phyloP scores from a whole-genome alignment of 805 yeast genomes.

The Wickerhamomyces subpelliculosus region DNA sequence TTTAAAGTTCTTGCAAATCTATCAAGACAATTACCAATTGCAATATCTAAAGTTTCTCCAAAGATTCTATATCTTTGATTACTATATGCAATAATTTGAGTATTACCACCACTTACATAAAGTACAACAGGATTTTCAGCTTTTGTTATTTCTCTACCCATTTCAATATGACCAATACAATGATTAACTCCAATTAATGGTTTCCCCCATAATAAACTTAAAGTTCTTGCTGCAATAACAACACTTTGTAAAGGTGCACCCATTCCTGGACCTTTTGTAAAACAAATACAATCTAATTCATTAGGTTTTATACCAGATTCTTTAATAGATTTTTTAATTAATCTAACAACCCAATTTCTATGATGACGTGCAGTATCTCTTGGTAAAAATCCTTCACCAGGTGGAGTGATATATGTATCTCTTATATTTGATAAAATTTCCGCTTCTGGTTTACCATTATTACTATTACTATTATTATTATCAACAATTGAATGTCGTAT shows the following conservation, averaged over 20 bases:
- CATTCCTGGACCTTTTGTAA: constrained; percentile 99
- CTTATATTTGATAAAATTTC: constrained; percentile 81
- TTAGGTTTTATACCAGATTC: constrained; percentile 46
- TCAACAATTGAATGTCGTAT: constrained; percentile 67
- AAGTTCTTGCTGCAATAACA: constrained; percentile 85
- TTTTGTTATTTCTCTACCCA: constrained; percentile 99
- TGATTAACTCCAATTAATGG: constrained; percentile 95
- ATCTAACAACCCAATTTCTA: constrained; percentile 84
- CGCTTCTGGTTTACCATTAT: too few species aligned
- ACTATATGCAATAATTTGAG: constrained; percentile 96
- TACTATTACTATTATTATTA: constrained; percentile 46
- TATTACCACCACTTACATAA: constrained; percentile 97
- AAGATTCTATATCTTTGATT: constrained; percentile 92
- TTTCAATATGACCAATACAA: constrained; percentile 96
- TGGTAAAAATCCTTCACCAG: constrained; percentile 97
- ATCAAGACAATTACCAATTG: constrained; percentile 95
- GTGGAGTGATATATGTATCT: constrained; percentile 93
- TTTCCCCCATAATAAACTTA: constrained; percentile 68
- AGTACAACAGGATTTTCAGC: constrained; percentile 95
- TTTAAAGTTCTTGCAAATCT: constrained; percentile 87
- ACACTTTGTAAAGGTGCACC: constrained; percentile 97
- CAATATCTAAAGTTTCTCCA: constrained; percentile 98
- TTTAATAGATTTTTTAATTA: constrained; percentile 56
- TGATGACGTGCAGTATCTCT: constrained; percentile 97
- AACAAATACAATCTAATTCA: constrained; percentile 76